A percentile compares a stretch with the other conserved stretches of the same genome.
Evolutionary conservation across 1,284 basidiomycete species (phyloP).

Genomic region (Leccinum huronense): DNA sequence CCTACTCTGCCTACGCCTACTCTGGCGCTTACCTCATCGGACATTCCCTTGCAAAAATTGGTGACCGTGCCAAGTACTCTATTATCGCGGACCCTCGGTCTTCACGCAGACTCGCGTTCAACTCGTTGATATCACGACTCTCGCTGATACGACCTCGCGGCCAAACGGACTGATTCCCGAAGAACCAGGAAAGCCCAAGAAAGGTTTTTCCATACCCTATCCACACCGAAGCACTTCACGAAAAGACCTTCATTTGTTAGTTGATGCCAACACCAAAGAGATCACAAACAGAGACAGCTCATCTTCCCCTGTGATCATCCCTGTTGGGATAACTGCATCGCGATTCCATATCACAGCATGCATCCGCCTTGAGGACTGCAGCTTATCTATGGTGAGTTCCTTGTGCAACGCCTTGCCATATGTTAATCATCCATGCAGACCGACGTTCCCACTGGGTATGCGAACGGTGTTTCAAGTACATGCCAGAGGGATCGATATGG

Average conservation of each 20-base stretch:
- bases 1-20: conserved; percentile 17
- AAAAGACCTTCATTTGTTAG: conserved; percentile 33
- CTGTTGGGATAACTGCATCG: conserved; percentile 36
- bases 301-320: conserved; percentile 13
- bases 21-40: conserved; percentile 11
- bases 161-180: conserved; percentile 7
- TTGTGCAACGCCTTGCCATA: not conserved
- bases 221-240: conserved; percentile 46
- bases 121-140: conserved; percentile 39
- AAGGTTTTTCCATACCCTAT: conserved; percentile 39
- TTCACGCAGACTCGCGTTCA: conserved; percentile 63
- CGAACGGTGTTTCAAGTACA: conserved; percentile 96
- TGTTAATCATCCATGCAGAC: conserved; percentile 35
- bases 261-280: conserved; percentile 11
- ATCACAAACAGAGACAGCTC: conserved; percentile 1
- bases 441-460: conserved; percentile 71
- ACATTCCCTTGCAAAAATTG: conserved; percentile 7
- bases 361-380: conserved; percentile 60
- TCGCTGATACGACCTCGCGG: conserved; percentile 2
- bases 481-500: conserved; percentile 72
- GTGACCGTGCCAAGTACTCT: conserved; percentile 36
- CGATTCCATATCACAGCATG: conserved; percentile 69
- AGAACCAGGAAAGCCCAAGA: conserved; percentile 31
- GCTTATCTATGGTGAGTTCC: conserved; percentile 57
- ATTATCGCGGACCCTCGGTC: conserved; percentile 60